Evolutionary conservation across 495 filamentous ascomycete genomes (phyloP), one percentile per base, ranked within the genome.

Genomic region (Podospora appendiculata): DNA sequence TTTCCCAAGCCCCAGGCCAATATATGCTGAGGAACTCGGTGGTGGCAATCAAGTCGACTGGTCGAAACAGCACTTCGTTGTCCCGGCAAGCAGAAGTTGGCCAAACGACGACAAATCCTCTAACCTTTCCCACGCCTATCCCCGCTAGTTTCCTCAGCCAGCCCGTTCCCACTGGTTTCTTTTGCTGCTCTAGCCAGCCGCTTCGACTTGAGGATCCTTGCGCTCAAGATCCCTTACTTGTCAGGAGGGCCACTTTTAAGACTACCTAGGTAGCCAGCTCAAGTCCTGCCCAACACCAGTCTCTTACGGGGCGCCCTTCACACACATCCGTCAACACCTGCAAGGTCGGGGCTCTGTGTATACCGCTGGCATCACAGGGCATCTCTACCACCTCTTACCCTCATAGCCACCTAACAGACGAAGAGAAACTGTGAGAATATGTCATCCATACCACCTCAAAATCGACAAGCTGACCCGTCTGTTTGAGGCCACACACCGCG

Each of bases 221-320:
- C 61, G 61, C 61, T 55, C 61, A 60, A 60, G 58, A 61, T 48
- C 50, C 50, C 59, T 51, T 44, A 47, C 25, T 45, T 50, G 49
- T 42, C 53, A 34, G 55, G 32, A 44, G 35, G 17, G 18, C 5
- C 25, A 5, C 25, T 5, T 25, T 25, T 25, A 25, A 25, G 2
- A 25, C 25, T 25, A 2, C 25, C 25, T 25, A 25, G 11, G 47
- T 19, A 36, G n/a, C 34, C 18, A 11, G 12, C 44, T 12, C 44
- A 39, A 35, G 34, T 47, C 32, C 47, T 41, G 45, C 42, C 47
- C 50, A 48, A 14, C 50, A 41, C 46, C 19, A 52, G n/a, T n/a
- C n/a, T n/a, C 51, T 53, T 47, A 64, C 55, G 59, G 64, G 58
- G 61, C 64, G 59, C 61, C 64, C 64, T 60, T 47, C 46, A 46